phyloP scores from a whole-genome alignment of 768 basidiomycete genomes.

The Galerina marginata region DNA sequence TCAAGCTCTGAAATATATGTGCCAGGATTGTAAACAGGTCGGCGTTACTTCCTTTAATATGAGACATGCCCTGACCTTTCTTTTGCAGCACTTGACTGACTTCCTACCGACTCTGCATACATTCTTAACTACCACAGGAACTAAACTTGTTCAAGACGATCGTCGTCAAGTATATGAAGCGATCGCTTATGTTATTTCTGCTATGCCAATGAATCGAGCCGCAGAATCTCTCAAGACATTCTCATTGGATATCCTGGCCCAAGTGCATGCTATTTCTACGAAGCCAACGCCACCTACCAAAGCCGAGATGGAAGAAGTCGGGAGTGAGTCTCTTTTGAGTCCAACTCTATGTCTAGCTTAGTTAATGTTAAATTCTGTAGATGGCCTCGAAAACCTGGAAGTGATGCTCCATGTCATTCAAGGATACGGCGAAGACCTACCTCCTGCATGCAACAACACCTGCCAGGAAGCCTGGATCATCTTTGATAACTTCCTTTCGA shows the following conservation, averaged over 20 bases:
- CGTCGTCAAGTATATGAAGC: constrained; percentile 93
- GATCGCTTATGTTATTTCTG: constrained; percentile 92
- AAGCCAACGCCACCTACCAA: constrained; percentile 64
- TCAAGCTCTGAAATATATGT: constrained; percentile 94
- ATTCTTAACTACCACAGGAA: constrained; percentile 81
- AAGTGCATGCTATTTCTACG: constrained; percentile 67
- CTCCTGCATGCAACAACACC: constrained; percentile 77
- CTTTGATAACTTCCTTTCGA: constrained; percentile 79
- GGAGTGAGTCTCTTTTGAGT: constrained; percentile 55
- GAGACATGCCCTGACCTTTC: constrained; percentile 4
- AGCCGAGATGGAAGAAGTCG: constrained; percentile 70
- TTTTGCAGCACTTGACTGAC: constrained; percentile 79
- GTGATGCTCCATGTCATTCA: constrained; percentile 87
- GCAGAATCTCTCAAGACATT: constrained; percentile 89
- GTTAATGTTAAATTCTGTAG: constrained; percentile 41
- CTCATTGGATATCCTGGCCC: constrained; percentile 80
- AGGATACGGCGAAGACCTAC: constrained; percentile 83
- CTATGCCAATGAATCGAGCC: constrained; percentile 89
- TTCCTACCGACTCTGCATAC: constrained; percentile 91
- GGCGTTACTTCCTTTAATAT: constrained; percentile 16
- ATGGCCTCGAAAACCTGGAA: constrained; percentile 90
- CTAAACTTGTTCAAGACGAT: constrained; percentile 85
- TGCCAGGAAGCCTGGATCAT: constrained; percentile 83
- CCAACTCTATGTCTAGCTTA: neutral
- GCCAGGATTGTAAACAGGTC: constrained; percentile 94